A percentile compares a stretch with the other conserved stretches of the same genome.
Conservation (phyloP, 202 grass and related monocot genomes). For the Setaria italica region DNA sequence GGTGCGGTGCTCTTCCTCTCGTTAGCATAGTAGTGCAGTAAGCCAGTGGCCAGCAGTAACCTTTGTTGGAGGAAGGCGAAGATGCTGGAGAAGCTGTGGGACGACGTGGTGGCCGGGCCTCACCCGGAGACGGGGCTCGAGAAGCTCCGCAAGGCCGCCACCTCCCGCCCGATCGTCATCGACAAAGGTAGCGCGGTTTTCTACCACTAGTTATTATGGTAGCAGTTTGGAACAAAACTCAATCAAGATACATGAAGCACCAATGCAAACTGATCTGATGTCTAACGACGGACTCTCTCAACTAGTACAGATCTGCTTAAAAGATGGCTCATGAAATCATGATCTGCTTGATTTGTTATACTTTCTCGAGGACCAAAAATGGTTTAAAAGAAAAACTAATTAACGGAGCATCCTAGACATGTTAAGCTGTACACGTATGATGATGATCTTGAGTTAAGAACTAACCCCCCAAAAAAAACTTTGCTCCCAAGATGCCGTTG, state of each 20-base stretch:
- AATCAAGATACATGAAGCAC: too few relatives aligned
- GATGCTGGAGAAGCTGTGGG: slow-evolving; percentile 87
- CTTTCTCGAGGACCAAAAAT: too few relatives aligned
- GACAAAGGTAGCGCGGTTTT: slow-evolving; percentile 45
- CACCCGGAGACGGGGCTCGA: slow-evolving; percentile 74
- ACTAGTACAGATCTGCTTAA: too few relatives aligned
- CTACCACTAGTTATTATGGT: background rate
- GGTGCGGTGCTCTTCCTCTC: background rate
- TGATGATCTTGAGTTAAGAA: too few relatives aligned
- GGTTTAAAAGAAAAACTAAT: too few relatives aligned
- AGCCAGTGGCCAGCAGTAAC: background rate
- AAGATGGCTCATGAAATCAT: too few relatives aligned
- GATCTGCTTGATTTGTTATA: too few relatives aligned
- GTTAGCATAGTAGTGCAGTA: background rate
- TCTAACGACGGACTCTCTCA: too few relatives aligned
- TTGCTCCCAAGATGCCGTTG: slow-evolving; percentile 20
- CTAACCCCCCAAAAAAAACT: too few relatives aligned
- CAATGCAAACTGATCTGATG: too few relatives aligned
- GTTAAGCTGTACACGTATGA: too few relatives aligned
- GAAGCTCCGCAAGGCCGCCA: slow-evolving; percentile 67
- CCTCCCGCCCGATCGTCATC: slow-evolving; percentile 49
- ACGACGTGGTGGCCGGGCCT: slow-evolving; percentile 85
- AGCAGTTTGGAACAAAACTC: background rate
- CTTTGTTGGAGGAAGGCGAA: background rate
- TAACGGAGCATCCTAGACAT: too few relatives aligned